Evolutionary conservation across 1,284 basidiomycete species (phyloP).

Genomic region (Ganoderma sinense): DNA sequence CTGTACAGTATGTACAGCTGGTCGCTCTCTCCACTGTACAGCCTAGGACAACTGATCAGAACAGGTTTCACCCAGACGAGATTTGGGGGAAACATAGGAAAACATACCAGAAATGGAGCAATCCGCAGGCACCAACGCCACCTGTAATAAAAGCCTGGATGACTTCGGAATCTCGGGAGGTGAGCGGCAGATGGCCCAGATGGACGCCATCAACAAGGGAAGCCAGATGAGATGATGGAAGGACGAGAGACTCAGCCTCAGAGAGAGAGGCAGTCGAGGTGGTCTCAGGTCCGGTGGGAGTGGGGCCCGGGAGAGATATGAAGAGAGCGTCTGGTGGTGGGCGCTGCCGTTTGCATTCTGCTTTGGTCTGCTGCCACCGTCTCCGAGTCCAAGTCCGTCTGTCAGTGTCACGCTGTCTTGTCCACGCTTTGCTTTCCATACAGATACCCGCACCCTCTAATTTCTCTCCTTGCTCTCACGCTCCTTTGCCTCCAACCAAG

Average conservation of each 20-base stretch:
- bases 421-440: neutral
- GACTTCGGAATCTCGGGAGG: neutral
- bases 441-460: neutral
- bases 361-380: constrained; percentile 5
- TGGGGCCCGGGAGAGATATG: too few relatives aligned
- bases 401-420: neutral
- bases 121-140: neutral
- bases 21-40: neutral
- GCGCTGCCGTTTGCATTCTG: neutral
- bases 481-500: neutral
- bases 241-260: neutral
- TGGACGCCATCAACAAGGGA: neutral
- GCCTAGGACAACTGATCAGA: neutral
- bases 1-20: neutral
- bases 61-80: neutral
- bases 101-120: neutral
- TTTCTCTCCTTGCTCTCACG: neutral
- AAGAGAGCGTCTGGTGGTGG: neutral
- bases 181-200: neutral
- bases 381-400: neutral
- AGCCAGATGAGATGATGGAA: neutral
- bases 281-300: too few relatives aligned
- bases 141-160: neutral
- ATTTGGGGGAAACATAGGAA: neutral
- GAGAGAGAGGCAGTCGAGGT: neutral